phyloP scores from a whole-genome alignment of 2,329 filamentous ascomycete genomes.

The Aspergillus hortae region DNA sequence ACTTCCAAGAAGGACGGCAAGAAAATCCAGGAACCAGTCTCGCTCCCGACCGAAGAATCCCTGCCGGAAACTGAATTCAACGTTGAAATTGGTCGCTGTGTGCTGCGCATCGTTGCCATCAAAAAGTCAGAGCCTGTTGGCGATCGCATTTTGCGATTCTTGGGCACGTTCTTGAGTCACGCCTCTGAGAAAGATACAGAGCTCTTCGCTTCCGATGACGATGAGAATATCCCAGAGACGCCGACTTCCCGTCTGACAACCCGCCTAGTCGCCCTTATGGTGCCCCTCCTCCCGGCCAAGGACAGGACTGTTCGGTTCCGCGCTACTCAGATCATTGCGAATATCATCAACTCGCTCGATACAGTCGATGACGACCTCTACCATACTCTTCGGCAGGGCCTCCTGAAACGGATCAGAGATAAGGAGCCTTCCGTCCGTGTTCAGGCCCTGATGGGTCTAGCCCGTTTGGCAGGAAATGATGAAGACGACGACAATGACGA shows the following conservation, averaged over 20 bases:
- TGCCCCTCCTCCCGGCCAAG: constrained; percentile 77
- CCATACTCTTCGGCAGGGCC: constrained; percentile 70
- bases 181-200: constrained; percentile 65
- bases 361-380: constrained; percentile 91
- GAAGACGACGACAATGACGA: constrained; percentile 62
- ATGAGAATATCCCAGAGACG: constrained; percentile 72
- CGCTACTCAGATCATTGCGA: constrained; percentile 82
- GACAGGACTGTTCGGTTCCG: constrained; percentile 91
- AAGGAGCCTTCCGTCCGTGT: constrained; percentile 91
- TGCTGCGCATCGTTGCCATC: constrained; percentile 76
- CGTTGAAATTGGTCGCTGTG: constrained; percentile 75
- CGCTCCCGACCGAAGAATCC: constrained; percentile 53
- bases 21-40: constrained; percentile 50
- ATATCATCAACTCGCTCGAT: constrained; percentile 88
- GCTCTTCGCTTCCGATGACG: constrained; percentile 58
- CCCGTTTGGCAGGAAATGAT: constrained; percentile 74
- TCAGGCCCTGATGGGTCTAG: constrained; percentile 88
- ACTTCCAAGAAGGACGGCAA: constrained; percentile 30
- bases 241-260: constrained; percentile 76
- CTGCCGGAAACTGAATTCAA: constrained; percentile 87
- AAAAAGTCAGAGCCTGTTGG: constrained; percentile 90
- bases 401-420: constrained; percentile 83
- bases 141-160: constrained; percentile 79
- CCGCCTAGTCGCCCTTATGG: constrained; percentile 66
- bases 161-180: constrained; percentile 80